Percentiles rank a stretch among this genome's conserved stretches.
phyloP scores from a whole-genome alignment of 164 flowering plant genomes.

The Sedum album region DNA sequence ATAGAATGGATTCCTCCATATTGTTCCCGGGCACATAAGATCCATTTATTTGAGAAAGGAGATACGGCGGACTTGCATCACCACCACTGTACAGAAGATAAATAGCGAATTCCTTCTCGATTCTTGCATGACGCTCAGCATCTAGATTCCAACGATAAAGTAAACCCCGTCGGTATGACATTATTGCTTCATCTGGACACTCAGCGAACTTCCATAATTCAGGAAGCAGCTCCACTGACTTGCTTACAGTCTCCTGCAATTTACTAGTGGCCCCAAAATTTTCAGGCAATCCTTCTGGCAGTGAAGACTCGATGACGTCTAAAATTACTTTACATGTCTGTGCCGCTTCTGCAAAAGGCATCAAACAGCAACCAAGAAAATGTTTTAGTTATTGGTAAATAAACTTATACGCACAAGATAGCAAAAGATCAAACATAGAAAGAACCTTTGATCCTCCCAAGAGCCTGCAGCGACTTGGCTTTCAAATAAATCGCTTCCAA shows the following conservation, averaged over 20 bases:
- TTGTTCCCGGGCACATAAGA: constrained; percentile 82
- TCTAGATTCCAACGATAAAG: constrained; percentile 83
- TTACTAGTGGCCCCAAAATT: constrained; percentile 50
- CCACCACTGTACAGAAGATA: constrained; percentile 81
- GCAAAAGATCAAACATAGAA: background rate
- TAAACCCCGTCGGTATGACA: constrained; percentile 68
- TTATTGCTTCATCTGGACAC: constrained; percentile 52
- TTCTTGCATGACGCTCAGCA: constrained; percentile 43
- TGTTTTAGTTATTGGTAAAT: background rate
- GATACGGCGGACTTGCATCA: constrained; percentile 77
- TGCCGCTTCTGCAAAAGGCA: constrained; percentile 81
- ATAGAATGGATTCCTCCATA: constrained; percentile 78
- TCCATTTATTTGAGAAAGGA: constrained; percentile 64
- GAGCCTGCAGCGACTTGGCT: constrained; percentile 65
- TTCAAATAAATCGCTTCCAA: constrained; percentile 87
- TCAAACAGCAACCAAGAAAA: constrained; percentile 10
- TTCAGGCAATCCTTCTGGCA: constrained; percentile 72
- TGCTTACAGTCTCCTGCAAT: constrained; percentile 65
- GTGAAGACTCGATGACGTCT: constrained; percentile 80
- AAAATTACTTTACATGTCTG: constrained; percentile 75
- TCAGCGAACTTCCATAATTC: constrained; percentile 75
- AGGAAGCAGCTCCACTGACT: constrained; percentile 86
- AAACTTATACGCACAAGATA: background rate
- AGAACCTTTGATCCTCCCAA: constrained; percentile 71
- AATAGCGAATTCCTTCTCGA: constrained; percentile 78